These are phyloP conservation scores for Globisporangium paddicum DNA, from an alignment of 352 stramenopile genomes.

Conservation along the genomic window DNA sequence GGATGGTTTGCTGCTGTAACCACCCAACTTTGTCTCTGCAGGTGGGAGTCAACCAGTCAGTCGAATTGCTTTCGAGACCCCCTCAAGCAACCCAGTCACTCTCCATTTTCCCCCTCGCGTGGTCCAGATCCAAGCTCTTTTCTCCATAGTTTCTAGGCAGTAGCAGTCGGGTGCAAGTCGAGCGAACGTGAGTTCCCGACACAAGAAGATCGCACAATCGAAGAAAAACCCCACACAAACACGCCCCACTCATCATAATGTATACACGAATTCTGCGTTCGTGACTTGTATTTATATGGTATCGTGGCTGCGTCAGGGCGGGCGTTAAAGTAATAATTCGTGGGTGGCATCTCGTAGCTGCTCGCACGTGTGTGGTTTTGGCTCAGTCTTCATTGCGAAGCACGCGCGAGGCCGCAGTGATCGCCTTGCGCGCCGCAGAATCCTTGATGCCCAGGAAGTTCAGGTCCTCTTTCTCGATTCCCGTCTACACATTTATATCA, in stretches of 20 bases:
- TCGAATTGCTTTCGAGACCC: not conserved
- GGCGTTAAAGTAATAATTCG: slow-evolving; percentile 7
- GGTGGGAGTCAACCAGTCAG: not conserved
- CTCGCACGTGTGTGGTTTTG: not conserved
- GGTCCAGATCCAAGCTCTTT: not conserved
- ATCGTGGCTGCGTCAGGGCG: slow-evolving; percentile 1
- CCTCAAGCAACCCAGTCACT: not conserved
- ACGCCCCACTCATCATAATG: slow-evolving; percentile 6
- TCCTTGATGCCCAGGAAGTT: slow-evolving; percentile 86
- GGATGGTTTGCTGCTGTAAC: slow-evolving; percentile 17
- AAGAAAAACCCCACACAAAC: no score
- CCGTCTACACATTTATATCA: slow-evolving; percentile 44
- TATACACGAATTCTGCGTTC: slow-evolving; percentile 12
- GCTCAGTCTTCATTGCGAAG: slow-evolving; percentile 41
- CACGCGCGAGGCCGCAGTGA: slow-evolving; percentile 53
- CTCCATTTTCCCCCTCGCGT: not conserved
- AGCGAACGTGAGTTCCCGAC: not conserved
- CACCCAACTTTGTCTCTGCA: not conserved
- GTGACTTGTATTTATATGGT: slow-evolving; percentile 9
- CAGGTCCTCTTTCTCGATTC: slow-evolving; percentile 80
- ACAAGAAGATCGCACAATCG: not conserved
- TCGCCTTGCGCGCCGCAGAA: slow-evolving; percentile 41
- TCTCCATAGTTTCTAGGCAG: slow-evolving; percentile 6
- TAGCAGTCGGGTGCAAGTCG: not conserved
- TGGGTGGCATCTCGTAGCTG: not conserved